Evolutionary conservation across 2,329 filamentous ascomycete genomes (phyloP).

Genomic region (Elsinoe batatas): DNA sequence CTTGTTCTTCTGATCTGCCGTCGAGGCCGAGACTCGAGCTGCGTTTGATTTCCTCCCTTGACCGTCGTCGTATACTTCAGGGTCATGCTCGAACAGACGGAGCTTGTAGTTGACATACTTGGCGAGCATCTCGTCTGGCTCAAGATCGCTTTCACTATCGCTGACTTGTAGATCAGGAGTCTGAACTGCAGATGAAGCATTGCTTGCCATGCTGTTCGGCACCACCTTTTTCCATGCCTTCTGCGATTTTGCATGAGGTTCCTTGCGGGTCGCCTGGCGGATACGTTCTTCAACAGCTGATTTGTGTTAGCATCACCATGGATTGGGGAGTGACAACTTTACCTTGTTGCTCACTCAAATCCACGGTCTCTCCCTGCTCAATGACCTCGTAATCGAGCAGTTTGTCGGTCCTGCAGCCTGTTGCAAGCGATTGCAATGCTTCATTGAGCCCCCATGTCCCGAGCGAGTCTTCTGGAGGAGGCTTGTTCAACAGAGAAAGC

Average conservation of each 20-base stretch:
- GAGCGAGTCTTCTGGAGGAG: slow-evolving; percentile 43
- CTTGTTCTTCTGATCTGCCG: slow-evolving; percentile 22
- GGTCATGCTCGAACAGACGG: slow-evolving; percentile 37
- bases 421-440: slow-evolving; percentile 80
- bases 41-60: slow-evolving; percentile 18
- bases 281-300: not conserved
- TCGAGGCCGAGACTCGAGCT: slow-evolving; percentile 15
- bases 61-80: slow-evolving; percentile 45
- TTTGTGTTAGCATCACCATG: not conserved
- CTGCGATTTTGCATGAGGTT: not conserved
- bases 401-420: slow-evolving; percentile 48
- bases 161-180: slow-evolving; percentile 32
- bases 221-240: not conserved
- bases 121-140: slow-evolving; percentile 48
- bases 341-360: slow-evolving; percentile 1
- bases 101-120: slow-evolving; percentile 67
- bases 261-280: not conserved
- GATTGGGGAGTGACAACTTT: not conserved
- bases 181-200: not conserved
- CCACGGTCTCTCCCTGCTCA: too few relatives aligned
- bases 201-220: not conserved
- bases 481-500: slow-evolving; percentile 56
- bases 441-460: slow-evolving; percentile 79
- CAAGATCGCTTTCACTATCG: slow-evolving; percentile 41
- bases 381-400: slow-evolving; percentile 25